Conservation (phyloP, 306 rosid genomes). For the Parietaria judaica region DNA sequence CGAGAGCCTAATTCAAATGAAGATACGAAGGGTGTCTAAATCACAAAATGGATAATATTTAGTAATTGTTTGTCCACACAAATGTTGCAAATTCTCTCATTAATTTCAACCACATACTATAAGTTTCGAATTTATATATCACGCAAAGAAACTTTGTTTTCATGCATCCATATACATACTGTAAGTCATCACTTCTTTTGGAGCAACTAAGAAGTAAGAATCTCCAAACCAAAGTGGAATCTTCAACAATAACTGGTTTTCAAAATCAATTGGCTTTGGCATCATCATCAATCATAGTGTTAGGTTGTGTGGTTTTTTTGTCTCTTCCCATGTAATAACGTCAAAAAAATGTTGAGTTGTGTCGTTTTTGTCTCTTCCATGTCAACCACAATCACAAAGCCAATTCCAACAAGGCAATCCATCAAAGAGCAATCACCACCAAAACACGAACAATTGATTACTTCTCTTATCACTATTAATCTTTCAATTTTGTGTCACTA, state of each 20-base stretch:
- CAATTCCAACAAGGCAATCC: not conserved
- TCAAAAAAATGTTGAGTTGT: not conserved
- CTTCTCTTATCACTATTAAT: not conserved
- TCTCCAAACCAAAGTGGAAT: slow-evolving; percentile 9
- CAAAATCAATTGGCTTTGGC: not conserved
- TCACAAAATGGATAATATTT: not conserved
- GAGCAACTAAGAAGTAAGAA: slow-evolving; percentile 19
- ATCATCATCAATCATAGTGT: slow-evolving; percentile 6
- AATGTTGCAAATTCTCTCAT: not conserved
- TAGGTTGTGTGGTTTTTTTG: slow-evolving; percentile 5
- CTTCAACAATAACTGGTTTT: slow-evolving; percentile 5
- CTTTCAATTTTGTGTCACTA: slow-evolving; percentile 6
- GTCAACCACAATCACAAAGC: slow-evolving; percentile 18
- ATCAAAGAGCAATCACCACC: not conserved
- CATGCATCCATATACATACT: not conserved
- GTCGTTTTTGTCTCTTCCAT: slow-evolving; percentile 18
- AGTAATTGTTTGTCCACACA: not conserved
- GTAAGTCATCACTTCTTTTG: slow-evolving; percentile 17
- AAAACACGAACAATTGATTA: not conserved
- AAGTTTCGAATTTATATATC: not conserved
- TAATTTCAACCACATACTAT: not conserved
- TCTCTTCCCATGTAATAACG: slow-evolving; percentile 6
- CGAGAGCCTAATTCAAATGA: not conserved
- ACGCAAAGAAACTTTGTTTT: no score
- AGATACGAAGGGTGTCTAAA: not conserved